phyloP scores from a whole-genome alignment of 2,329 filamentous ascomycete genomes.

The Phialemonium atrogriseum region DNA sequence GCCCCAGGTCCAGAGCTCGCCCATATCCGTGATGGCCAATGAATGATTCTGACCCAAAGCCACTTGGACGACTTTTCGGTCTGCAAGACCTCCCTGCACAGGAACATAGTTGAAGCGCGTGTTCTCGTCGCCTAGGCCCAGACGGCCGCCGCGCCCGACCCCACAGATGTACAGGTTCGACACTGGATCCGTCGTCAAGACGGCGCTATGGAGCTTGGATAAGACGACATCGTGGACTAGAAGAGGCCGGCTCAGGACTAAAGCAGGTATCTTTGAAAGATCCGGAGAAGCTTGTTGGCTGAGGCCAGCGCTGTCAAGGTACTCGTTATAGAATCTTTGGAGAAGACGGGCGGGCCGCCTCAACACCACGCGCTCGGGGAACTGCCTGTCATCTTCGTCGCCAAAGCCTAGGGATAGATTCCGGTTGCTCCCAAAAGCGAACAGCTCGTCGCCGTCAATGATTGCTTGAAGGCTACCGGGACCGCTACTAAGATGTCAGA shows the following conservation, averaged over 20 bases:
- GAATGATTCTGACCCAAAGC: conserved; percentile 89
- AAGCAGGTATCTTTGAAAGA: conserved; percentile 54
- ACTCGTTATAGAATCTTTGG: conserved; percentile 63
- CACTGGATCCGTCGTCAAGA: conserved; percentile 78
- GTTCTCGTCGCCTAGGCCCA: conserved; percentile 83
- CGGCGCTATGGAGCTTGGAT: conserved; percentile 85
- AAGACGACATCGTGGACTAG: conserved; percentile 74
- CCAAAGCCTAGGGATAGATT: conserved; percentile 88
- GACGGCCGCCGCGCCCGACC: conserved; percentile 79
- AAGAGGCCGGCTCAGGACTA: conserved; percentile 65
- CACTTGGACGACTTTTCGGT: conserved; percentile 67
- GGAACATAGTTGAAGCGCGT: conserved; percentile 82
- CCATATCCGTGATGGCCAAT: conserved; percentile 73
- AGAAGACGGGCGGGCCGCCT: conserved; percentile 71
- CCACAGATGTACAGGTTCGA: conserved; percentile 91
- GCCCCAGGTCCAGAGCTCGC: conserved; percentile 94
- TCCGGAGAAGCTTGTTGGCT: conserved; percentile 24
- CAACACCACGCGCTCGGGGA: conserved; percentile 74
- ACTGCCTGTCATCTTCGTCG: conserved; percentile 93
- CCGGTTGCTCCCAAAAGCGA: conserved; percentile 92
- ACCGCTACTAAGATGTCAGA: conserved; percentile 10
- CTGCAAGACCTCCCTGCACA: conserved; percentile 66
- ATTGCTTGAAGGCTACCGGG: conserved; percentile 12
- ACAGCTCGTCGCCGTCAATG: conserved; percentile 68
- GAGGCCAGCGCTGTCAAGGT: conserved; percentile 39